Evolutionary conservation across 1,139 yeast species (phyloP), one percentile per base, ranked within the genome.

Genomic region (Suhomyces taliae): DNA sequence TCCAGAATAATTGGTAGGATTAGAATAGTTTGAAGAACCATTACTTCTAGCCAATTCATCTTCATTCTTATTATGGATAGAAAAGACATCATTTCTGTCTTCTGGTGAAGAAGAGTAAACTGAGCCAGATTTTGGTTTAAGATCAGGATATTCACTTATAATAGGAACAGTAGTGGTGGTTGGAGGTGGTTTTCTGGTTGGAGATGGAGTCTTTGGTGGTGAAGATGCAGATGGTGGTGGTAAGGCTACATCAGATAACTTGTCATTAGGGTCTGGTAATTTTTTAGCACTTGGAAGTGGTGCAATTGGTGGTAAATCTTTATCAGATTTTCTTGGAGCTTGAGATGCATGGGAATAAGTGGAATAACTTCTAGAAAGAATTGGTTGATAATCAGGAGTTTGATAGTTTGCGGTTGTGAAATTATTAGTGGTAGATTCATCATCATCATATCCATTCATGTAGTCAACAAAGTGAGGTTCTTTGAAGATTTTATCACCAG

Each of bases 401-500:
- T 63, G 69, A 50, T 67, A 66, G 9, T 66, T 57, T 4, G 78
- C 76, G 7, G 55, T 39, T 11, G 59, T 60, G 47, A 49, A 68
- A 8, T 46, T 48, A 4, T 57, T 59, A 8, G 46, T 9, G 15
- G 24, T 40, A 5, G 40, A 15, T 14, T 50, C 53, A 39, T 61
- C 62, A 10, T 61, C 65, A 42, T 69, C 72, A 32, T 56, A 58
- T 1, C 80, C 80, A 29, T 62, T 58, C 70, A 70, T 62, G 48
- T 62, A 75, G 46, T 75, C 77, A 11, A 74, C 59, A 48, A 69
- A 75, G 36, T 61, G 56, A 1, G 88, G 83, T 1, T 85, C 81
- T n/a, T 76, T 74, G 47, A 73, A 73, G 33, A 85, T 81, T 51
- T 77, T 77, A 51, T 79, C 72, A 0, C 96, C 96, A 0, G 96